A percentile compares a stretch with the other conserved stretches of the same genome.
These are phyloP conservation scores for Eimeria tenella DNA, from an alignment of 169 alveolate species.

Conservation along the genomic window DNA sequence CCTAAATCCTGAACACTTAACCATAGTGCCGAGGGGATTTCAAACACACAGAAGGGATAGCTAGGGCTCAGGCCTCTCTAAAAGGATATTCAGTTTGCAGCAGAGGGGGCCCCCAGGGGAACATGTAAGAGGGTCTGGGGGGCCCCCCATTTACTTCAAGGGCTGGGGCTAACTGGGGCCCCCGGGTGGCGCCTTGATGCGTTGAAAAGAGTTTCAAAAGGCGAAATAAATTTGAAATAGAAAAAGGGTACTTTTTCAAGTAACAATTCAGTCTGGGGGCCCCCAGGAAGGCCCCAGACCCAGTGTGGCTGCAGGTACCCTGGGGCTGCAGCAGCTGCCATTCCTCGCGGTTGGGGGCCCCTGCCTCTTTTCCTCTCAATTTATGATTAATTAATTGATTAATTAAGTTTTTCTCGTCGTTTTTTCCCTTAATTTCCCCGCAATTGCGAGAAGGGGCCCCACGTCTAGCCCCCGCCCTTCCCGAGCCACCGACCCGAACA, in stretches of 20 bases:
- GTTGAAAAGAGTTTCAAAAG: neutral
- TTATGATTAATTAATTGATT: no score
- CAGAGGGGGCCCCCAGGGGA: neutral
- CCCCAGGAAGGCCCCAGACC: conserved; percentile 7
- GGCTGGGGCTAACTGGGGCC: neutral
- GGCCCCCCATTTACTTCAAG: neutral
- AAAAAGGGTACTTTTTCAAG: no score
- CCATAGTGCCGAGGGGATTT: no score
- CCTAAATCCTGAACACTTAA: neutral
- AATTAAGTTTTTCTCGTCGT: no score
- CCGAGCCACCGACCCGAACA: conserved; percentile 22
- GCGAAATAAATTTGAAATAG: neutral
- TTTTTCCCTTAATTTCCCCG: neutral
- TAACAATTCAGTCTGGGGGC: neutral
- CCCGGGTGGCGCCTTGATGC: neutral
- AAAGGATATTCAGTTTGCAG: neutral
- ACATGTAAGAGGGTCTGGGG: no score
- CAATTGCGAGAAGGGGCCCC: neutral
- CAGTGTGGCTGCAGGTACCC: no score
- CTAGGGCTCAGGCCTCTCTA: neutral
- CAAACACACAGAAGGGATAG: neutral
- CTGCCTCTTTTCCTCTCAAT: neutral
- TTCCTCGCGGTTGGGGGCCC: no score
- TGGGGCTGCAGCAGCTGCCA: no score
- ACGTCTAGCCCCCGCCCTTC: neutral